A percentile compares a stretch with the other conserved stretches of the same genome.
Evolutionary conservation across 768 basidiomycete species (phyloP).

Genomic region (Pleurotus giganteus): DNA sequence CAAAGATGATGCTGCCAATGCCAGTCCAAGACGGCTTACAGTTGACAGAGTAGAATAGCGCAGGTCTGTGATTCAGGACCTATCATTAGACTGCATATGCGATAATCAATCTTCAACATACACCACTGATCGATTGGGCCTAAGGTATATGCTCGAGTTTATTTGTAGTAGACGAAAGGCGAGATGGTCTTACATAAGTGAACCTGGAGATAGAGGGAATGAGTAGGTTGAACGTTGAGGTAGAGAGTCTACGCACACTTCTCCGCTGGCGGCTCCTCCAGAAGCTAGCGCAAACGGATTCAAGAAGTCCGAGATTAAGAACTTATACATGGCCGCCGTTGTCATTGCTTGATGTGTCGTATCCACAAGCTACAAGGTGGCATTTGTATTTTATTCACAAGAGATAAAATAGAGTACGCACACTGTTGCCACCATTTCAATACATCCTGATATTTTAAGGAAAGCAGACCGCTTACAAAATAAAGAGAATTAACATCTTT

Average conservation of each 20-base stretch:
- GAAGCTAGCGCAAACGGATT: conserved; percentile 3
- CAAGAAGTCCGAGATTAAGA: not conserved
- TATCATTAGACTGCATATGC: not conserved
- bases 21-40: not conserved
- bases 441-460: not conserved
- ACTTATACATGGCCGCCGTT: conserved; percentile 4
- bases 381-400: not conserved
- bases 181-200: not conserved
- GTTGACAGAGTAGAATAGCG: not conserved
- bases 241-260: not conserved
- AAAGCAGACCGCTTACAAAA: not conserved
- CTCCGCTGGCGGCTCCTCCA: not conserved
- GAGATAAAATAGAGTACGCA: not conserved
- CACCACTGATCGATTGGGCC: conserved; percentile 5
- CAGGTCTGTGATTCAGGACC: not conserved
- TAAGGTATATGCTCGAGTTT: no score
- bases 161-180: not conserved
- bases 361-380: not conserved
- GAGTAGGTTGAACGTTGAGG: not conserved
- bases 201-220: not conserved
- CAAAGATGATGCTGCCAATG: not conserved
- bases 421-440: not conserved
- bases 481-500: not conserved
- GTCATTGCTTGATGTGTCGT: conserved; percentile 6
- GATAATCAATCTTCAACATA: not conserved